Conservation (phyloP, 345 rosid species). For the Aurinia saxatilis region DNA sequence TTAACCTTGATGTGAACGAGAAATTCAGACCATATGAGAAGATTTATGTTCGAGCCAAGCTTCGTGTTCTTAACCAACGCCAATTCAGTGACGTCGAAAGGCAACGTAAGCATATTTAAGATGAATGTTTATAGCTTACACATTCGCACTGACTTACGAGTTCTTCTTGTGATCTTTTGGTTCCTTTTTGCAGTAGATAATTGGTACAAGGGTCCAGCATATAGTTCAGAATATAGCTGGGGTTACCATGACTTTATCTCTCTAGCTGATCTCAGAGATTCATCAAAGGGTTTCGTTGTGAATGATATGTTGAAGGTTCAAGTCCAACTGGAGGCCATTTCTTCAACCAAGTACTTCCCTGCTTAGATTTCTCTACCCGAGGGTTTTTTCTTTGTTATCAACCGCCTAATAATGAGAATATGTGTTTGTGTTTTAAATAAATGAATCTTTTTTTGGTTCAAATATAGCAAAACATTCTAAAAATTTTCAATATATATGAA, state of each 20-base stretch:
- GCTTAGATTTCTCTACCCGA: background rate
- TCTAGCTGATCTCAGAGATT: background rate
- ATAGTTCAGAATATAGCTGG: background rate
- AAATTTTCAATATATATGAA: no score
- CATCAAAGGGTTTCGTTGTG: slow-evolving; percentile 11
- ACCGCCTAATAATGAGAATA: background rate
- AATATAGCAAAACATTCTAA: no score
- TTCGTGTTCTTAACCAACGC: slow-evolving; percentile 14
- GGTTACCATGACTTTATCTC: background rate
- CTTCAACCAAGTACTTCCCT: slow-evolving; percentile 11
- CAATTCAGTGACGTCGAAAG: background rate
- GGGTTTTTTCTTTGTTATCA: background rate
- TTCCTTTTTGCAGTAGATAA: background rate
- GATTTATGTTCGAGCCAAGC: slow-evolving; percentile 17
- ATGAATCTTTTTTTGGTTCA: no score
- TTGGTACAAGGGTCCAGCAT: background rate
- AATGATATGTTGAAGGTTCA: background rate
- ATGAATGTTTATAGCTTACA: background rate
- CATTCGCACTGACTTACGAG: background rate
- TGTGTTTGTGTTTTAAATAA: background rate
- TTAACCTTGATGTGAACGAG: background rate
- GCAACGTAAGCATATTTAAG: background rate
- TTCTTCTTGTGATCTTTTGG: background rate
- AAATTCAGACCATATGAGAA: slow-evolving; percentile 10
- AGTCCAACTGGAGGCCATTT: background rate